Conservation (phyloP, 495 filamentous ascomycete species). For the Neurospora pannonica region DNA sequence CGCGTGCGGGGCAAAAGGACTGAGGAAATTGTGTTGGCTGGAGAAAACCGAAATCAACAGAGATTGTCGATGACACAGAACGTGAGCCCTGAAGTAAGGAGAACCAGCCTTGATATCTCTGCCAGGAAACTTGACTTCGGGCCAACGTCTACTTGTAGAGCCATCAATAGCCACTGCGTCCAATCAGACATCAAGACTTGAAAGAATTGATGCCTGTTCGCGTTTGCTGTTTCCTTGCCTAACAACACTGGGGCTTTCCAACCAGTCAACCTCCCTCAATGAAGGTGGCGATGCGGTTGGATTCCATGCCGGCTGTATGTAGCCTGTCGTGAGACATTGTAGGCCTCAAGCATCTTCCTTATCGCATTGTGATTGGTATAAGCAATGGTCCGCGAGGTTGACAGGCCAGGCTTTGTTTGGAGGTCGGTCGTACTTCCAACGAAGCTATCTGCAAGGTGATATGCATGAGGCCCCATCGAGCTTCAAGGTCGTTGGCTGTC, state of each 20-base stretch:
- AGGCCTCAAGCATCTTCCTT: neutral
- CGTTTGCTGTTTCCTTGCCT: neutral
- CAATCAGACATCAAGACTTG: neutral
- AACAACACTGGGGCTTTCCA: neutral
- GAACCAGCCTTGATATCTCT: neutral
- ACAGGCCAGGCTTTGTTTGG: neutral
- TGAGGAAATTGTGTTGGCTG: neutral
- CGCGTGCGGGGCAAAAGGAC: neutral
- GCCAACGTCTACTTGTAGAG: neutral
- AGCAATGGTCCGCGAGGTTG: neutral
- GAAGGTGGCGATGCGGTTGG: neutral
- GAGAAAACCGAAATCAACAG: neutral
- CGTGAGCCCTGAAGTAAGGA: neutral
- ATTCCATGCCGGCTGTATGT: neutral
- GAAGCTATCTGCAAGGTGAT: too few species aligned
- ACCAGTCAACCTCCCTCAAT: neutral
- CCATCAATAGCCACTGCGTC: neutral
- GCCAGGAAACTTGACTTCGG: neutral
- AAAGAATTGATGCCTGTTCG: neutral
- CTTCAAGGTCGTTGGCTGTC: too few species aligned
- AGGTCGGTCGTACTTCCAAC: neutral
- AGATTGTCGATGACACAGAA: neutral
- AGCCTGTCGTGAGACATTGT: too few species aligned
- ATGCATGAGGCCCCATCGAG: neutral
- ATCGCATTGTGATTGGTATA: neutral